Base-by-base conservation (phyloP, 768 basidiomycete species). In the Boletus pseudo-olivaceus region DNA sequence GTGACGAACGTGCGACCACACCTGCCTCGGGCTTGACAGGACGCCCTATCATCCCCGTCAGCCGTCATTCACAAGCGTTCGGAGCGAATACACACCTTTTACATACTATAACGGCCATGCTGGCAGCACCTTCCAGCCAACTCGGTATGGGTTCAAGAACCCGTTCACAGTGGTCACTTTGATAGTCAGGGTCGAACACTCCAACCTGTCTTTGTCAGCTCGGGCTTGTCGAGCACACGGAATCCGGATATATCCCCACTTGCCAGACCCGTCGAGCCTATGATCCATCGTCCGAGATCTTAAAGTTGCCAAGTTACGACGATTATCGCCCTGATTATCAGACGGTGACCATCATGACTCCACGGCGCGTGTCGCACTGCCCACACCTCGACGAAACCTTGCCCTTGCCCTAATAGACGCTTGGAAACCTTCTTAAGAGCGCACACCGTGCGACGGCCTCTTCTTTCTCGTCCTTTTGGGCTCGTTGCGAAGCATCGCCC, bases 1-100 rank as follows among this genome's bases (percentile, higher is more conserved):
- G 8, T 39, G 12, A 53, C 53, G 51, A 53, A 53, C 53, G 53
- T 53, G 53, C 50, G 53, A 53, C 20, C 19, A 10, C n/a, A 52
- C 27, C 49, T 46, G 41, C 23, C 41, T 6, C 15, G 41, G 41
- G 23, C 41, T 26, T 42, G 41, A 42, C 41, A 26, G 39, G 9
- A 37, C 3, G 7, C 29, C 14, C 6, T 37, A 37, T 37, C 35
- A 17, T n/a, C 29, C 14, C 23, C 41, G 41, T 42, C 41, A 42
- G 41, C 41, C 23, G 49, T 26, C 49, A 47, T 23, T 17, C 49
- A 23, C 49, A 32, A 47, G 23, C 19, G 12, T 49, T 41, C 46
- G 49, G 42, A 27, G 33, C 30, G 4, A 12, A 7, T n/a, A n/a
- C 27, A 7, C 43, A n/a, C n/a, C 27, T 29, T 29, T 44, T 20